Conservation (phyloP, 371 early-diverging fungal species). For the Amoeboaphelidium protococcarum region DNA sequence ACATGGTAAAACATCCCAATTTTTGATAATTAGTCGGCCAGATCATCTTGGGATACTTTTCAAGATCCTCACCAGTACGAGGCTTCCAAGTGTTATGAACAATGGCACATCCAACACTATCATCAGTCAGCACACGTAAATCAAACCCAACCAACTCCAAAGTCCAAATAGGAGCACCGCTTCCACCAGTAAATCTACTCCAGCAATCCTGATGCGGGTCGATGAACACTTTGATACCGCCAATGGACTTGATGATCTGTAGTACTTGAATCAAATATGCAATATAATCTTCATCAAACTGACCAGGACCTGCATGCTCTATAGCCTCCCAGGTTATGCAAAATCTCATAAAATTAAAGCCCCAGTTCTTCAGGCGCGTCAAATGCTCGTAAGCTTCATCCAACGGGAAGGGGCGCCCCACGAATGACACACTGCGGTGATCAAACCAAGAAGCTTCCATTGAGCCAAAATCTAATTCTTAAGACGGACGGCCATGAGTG, state of each 20-base stretch:
- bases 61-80: background rate
- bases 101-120: too few species aligned
- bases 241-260: slow-evolving; percentile 27
- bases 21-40: slow-evolving; percentile 1
- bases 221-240: slow-evolving; percentile 43
- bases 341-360: slow-evolving; percentile 49
- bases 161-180: slow-evolving; percentile 42
- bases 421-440: slow-evolving; percentile 23
- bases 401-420: slow-evolving; percentile 48
- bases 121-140: background rate
- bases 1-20: slow-evolving; percentile 1
- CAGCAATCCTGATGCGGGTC: slow-evolving; percentile 55
- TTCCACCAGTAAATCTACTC: slow-evolving; percentile 36
- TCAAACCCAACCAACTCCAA: slow-evolving; percentile 18
- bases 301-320: slow-evolving; percentile 40
- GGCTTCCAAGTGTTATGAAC: background rate
- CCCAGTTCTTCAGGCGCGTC: slow-evolving; percentile 37
- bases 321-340: slow-evolving; percentile 62
- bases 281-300: slow-evolving; percentile 54
- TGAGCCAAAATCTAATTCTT: slow-evolving; percentile 9
- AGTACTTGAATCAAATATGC: slow-evolving; percentile 45
- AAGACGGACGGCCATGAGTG: too few species aligned
- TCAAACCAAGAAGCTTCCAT: slow-evolving; percentile 26
- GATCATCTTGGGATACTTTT: background rate
- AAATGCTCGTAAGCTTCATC: slow-evolving; percentile 56